Conservation (phyloP, 2,329 filamentous ascomycete species). For the Diaporthe ilicicola region DNA sequence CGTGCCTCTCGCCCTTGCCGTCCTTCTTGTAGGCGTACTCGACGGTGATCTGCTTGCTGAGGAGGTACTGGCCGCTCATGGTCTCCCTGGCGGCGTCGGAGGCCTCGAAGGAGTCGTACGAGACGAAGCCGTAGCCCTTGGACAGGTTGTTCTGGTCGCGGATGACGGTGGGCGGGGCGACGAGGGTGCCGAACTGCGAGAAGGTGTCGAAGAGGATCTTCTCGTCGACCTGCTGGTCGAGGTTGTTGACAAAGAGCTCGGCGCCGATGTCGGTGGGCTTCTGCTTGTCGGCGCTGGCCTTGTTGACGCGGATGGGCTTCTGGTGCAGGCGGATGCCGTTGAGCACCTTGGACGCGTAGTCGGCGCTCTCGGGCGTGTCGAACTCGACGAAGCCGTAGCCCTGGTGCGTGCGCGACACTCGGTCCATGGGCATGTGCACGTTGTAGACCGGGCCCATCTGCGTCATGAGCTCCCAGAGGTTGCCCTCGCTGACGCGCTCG, state of each 20-base stretch:
- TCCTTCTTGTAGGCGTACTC: conserved; percentile 99
- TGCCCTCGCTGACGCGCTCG: conserved; percentile 88
- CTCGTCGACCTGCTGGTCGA: conserved; percentile 94
- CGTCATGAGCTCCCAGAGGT: conserved; percentile 98
- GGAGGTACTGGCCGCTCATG: conserved; percentile 95
- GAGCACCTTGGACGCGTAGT: conserved; percentile 96
- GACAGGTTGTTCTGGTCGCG: conserved; percentile 87
- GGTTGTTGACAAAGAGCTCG: conserved; percentile 95
- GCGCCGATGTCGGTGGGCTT: conserved; percentile 93
- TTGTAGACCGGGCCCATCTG: conserved; percentile 98
- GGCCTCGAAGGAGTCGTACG: conserved; percentile 90
- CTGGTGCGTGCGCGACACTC: conserved; percentile 95
- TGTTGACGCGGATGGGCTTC: conserved; percentile 97
- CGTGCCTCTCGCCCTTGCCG: conserved; percentile 94
- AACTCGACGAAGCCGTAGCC: conserved; percentile 99
- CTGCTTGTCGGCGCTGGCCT: conserved; percentile 90
- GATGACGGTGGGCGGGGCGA: conserved; percentile 88
- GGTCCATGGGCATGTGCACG: conserved; percentile 97
- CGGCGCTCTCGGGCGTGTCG: conserved; percentile 91
- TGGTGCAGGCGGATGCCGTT: conserved; percentile 93
- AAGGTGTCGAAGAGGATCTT: conserved; percentile 96
- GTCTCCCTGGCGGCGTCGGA: conserved; percentile 90
- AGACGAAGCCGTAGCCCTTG: conserved; percentile 97
- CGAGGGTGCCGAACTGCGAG: conserved; percentile 85
- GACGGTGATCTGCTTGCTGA: conserved; percentile 95